A percentile compares a stretch with the other conserved stretches of the same genome.
Conservation (phyloP, 257 asterid genomes). For the Vinca minor region DNA sequence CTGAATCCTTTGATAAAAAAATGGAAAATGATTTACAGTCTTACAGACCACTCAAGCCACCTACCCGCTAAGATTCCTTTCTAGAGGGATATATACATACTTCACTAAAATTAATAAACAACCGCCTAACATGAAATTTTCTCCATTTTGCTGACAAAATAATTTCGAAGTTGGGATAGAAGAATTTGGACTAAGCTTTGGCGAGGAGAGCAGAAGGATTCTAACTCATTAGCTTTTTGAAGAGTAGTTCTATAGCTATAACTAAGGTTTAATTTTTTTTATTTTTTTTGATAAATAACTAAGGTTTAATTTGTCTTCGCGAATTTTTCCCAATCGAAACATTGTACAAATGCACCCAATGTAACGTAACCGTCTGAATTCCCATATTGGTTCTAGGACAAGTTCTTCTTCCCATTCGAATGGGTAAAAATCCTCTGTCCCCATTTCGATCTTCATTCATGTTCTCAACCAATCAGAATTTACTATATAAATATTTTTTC, state of each 20-base stretch:
- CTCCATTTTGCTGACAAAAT: too few relatives aligned
- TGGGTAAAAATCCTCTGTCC: too few relatives aligned
- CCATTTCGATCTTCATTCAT: too few relatives aligned
- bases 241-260: background rate
- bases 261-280: too few relatives aligned
- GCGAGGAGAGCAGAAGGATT: background rate
- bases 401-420: constrained; percentile 12
- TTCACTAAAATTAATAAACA: too few relatives aligned
- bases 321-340: background rate
- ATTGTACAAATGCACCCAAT: background rate
- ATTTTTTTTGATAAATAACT: too few relatives aligned
- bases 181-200: background rate
- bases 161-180: background rate
- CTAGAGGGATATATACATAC: too few relatives aligned
- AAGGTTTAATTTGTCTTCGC: too few relatives aligned
- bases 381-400: constrained; percentile 14
- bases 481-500: too few relatives aligned
- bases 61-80: background rate
- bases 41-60: background rate
- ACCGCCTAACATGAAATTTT: too few relatives aligned
- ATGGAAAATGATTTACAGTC: too few relatives aligned
- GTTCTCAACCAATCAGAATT: too few relatives aligned
- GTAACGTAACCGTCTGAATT: background rate
- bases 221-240: background rate
- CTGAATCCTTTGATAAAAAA: background rate